Percentiles rank a stretch among this genome's conserved stretches.
These are phyloP conservation scores for Vitis hybrid DNA, from an alignment of 177 flowering plant species.

Conservation along the genomic window DNA sequence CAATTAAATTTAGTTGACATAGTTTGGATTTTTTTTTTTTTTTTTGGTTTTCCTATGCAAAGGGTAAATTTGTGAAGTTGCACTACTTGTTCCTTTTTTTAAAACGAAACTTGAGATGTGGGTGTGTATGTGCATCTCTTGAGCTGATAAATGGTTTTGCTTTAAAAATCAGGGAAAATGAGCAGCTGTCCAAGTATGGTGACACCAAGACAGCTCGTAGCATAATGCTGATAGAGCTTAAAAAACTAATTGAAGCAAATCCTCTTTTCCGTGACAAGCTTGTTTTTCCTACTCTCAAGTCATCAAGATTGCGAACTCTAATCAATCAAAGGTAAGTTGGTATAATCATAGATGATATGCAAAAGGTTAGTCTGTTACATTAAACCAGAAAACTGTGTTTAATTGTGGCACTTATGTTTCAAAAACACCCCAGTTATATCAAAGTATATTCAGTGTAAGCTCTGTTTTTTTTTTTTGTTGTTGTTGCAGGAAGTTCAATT, in stretches of 20 bases:
- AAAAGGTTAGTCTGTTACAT: not conserved
- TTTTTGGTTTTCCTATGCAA: too few relatives aligned
- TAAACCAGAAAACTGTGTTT: not conserved
- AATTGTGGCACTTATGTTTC: not conserved
- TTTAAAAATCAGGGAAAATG: conserved; percentile 66
- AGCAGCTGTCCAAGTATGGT: conserved; percentile 88
- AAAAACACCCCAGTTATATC: too few relatives aligned
- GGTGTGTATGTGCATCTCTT: too few relatives aligned
- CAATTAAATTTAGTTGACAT: too few relatives aligned
- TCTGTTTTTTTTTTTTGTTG: too few relatives aligned
- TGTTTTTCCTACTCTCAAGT: conserved; percentile 66
- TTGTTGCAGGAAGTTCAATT: too few relatives aligned
- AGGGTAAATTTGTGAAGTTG: too few relatives aligned
- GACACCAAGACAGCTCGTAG: conserved; percentile 89
- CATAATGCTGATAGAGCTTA: conserved; percentile 82
- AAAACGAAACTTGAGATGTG: too few relatives aligned
- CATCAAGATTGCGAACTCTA: conserved; percentile 75
- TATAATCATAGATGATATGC: not conserved
- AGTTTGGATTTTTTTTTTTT: too few relatives aligned
- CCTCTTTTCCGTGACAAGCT: conserved; percentile 93
- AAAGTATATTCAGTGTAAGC: too few relatives aligned
- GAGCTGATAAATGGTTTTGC: not conserved
- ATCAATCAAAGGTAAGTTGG: conserved; percentile 79
- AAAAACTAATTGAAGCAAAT: conserved; percentile 86
- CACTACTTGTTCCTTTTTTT: too few relatives aligned